A percentile compares a stretch with the other conserved stretches of the same genome.
Conservation (phyloP, 345 rosid species). For the Lepidium africanum region DNA sequence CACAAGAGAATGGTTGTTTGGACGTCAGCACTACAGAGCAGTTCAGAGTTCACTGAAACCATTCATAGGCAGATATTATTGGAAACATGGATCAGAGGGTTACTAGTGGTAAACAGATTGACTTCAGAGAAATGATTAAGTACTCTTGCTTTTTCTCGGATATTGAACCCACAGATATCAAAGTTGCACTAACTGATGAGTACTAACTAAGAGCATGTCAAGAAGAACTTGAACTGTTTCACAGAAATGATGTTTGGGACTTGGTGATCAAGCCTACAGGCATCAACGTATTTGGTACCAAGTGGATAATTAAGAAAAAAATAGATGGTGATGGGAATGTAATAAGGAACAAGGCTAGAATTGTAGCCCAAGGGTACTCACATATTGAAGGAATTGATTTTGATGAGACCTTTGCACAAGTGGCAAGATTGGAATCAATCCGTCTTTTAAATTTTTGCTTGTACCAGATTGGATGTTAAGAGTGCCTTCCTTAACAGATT, state of each 20-base stretch:
- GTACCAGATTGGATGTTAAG: neutral
- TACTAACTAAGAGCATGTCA: too few relatives aligned
- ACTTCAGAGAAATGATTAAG: neutral
- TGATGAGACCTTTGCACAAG: neutral
- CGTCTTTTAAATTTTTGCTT: too few relatives aligned
- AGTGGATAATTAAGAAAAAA: too few relatives aligned
- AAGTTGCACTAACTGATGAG: too few relatives aligned
- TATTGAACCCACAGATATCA: neutral
- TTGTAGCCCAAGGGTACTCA: neutral
- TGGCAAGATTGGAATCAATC: neutral
- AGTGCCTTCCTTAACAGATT: neutral
- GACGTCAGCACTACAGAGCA: too few relatives aligned
- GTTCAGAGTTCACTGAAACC: too few relatives aligned
- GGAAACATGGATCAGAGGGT: too few relatives aligned
- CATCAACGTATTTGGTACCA: neutral
- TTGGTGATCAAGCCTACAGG: neutral
- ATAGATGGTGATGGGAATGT: neutral
- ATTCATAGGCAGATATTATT: too few relatives aligned
- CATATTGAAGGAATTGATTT: neutral
- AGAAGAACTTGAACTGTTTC: too few relatives aligned
- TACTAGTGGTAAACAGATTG: neutral
- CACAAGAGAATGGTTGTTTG: too few relatives aligned
- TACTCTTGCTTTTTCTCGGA: neutral
- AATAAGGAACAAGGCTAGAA: neutral
- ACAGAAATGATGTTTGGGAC: neutral